A percentile compares a stretch with the other conserved stretches of the same genome.
These are phyloP conservation scores for Paramecium primaurelia DNA, from an alignment of 73 alveolate species.

Conservation along the genomic window DNA sequence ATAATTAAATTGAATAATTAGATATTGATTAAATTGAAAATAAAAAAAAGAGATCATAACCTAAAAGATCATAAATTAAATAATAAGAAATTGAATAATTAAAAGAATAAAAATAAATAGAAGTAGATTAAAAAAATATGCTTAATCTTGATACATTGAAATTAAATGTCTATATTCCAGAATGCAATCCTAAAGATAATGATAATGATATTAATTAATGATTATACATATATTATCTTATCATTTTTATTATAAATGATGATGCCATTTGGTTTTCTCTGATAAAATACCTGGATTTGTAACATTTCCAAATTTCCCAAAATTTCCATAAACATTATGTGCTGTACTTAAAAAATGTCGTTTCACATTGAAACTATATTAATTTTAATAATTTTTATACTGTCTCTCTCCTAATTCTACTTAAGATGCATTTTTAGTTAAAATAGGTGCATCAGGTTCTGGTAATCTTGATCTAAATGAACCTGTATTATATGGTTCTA, in stretches of 20 bases:
- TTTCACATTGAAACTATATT: constrained; percentile 46
- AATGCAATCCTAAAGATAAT: not conserved
- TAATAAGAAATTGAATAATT: not conserved
- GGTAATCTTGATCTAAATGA: constrained; percentile 58
- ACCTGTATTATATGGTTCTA: constrained; percentile 49
- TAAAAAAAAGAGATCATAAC: not conserved
- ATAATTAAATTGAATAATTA: not conserved
- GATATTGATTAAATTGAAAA: not conserved
- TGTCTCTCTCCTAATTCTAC: constrained; percentile 64
- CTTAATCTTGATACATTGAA: not conserved
- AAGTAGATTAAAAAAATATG: not conserved
- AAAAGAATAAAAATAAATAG: not conserved
- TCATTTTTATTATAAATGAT: constrained; percentile 59
- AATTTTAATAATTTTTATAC: not conserved
- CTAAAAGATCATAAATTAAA: not conserved
- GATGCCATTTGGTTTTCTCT: constrained; percentile 63
- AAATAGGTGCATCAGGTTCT: constrained; percentile 56
- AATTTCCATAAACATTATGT: constrained; percentile 61
- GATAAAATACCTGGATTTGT: constrained; percentile 61
- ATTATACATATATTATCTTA: not conserved
- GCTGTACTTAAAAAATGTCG: constrained; percentile 58
- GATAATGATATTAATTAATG: not conserved
- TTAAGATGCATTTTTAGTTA: constrained; percentile 56
- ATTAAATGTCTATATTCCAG: not conserved
- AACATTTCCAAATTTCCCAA: constrained; percentile 60